Conservation (phyloP, 2,329 filamentous ascomycete species). For the Phaeoacremonium minimum region DNA sequence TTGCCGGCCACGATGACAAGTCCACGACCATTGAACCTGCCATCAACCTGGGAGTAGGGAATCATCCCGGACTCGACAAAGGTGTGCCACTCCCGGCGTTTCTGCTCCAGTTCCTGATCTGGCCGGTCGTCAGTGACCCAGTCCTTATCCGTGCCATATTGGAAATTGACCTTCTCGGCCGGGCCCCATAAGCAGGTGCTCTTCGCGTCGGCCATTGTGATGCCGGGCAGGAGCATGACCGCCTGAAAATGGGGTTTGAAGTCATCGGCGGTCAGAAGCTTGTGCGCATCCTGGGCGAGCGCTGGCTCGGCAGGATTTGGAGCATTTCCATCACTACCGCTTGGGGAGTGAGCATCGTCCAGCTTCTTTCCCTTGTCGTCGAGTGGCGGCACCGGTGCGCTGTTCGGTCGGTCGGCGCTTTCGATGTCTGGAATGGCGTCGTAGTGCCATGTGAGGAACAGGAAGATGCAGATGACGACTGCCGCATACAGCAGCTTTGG, state of each 20-base stretch:
- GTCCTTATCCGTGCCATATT: slow-evolving; percentile 5
- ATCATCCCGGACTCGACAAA: slow-evolving; percentile 6
- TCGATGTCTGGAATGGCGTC: too few relatives aligned
- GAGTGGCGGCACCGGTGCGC: too few relatives aligned
- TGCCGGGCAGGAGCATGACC: slow-evolving; percentile 3
- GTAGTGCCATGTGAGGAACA: too few relatives aligned
- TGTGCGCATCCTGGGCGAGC: slow-evolving; percentile 5
- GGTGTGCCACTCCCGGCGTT: slow-evolving; percentile 1
- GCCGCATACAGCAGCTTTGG: too few relatives aligned
- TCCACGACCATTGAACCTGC: slow-evolving; percentile 17
- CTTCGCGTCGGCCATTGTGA: slow-evolving; percentile 7
- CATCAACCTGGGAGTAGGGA: slow-evolving; percentile 5
- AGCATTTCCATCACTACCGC: too few relatives aligned
- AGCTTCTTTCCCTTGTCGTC: too few relatives aligned
- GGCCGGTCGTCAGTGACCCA: slow-evolving; percentile 8
- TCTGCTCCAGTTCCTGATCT: slow-evolving; percentile 5
- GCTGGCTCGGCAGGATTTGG: too few relatives aligned
- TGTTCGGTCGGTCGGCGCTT: too few relatives aligned
- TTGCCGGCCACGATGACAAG: slow-evolving; percentile 24
- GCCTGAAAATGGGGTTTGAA: slow-evolving; percentile 6
- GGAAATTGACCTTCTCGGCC: slow-evolving; percentile 7
- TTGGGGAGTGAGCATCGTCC: too few relatives aligned
- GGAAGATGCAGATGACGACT: too few relatives aligned
- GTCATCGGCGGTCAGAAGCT: slow-evolving; percentile 5
- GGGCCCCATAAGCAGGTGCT: slow-evolving; percentile 6